Base-by-base conservation (phyloP, 2,329 filamentous ascomycete species). In the Trichophyton schoenleinii region DNA sequence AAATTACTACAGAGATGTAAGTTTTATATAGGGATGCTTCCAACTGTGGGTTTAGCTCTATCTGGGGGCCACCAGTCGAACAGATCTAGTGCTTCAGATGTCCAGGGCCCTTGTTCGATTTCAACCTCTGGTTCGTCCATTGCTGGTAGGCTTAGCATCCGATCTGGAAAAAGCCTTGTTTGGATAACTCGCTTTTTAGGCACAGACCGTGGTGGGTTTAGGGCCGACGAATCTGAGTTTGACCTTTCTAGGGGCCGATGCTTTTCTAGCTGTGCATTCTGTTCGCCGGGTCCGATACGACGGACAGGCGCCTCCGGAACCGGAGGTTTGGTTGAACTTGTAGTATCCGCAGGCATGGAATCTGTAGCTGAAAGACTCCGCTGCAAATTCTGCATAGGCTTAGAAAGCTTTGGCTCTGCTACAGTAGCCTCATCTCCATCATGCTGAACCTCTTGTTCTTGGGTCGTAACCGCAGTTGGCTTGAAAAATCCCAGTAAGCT, bases 41-140 rank as follows among this genome's bases (percentile, higher is more conserved):
- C 28, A 25, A 15, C 18, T 9, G 2, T 57, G 38, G 74, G 73
- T 59, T 74, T 76, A 18, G 67, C 65, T 57, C 71, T 67, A n/a
- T 69, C 73, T 5, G 70, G 69, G 15, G 74, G 74, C 74, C 74
- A 76, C 63, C 73, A 76, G 52, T 76, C 74, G 64, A 76, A 76
- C 20, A 77, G 66, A 66, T 76, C 73, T 28, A 74, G 65, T 13
- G 74, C 74, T 63, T 77, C 74, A 0, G 68, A 66, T 3, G 74
- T 76, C 74, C 74, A 77, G 0, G 74, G 74, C 0, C 74, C 74
- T 62, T 72, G 67, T 48, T 74, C 72, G 4, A 62, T 61, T 20
- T 63, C 64, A 7, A 66, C 62, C 25, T 67, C 64, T 11, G 52
- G 49, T n/a, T 60, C 62, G n/a, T 63, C 60, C 15, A 60, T 46